A percentile compares a stretch with the other conserved stretches of the same genome.
Evolutionary conservation across 257 asterid species (phyloP).

Genomic region (Plantago ovata): DNA sequence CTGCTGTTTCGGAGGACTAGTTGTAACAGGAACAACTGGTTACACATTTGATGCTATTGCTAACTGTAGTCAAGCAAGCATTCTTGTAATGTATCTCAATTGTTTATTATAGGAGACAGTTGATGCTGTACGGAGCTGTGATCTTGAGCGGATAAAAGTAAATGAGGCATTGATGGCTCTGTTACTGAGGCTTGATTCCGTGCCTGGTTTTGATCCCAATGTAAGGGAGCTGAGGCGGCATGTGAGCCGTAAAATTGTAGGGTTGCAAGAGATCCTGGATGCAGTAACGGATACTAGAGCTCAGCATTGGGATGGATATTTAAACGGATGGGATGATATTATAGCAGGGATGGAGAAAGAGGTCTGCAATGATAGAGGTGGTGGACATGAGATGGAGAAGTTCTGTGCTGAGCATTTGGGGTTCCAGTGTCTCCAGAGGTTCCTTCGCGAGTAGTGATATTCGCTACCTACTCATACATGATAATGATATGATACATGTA

Average conservation of each 20-base stretch:
- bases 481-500: neutral
- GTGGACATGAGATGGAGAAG: slow-evolving; percentile 75
- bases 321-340: slow-evolving; percentile 85
- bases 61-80: neutral
- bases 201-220: slow-evolving; percentile 80
- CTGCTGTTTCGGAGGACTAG: too few species aligned
- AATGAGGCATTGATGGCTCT: slow-evolving; percentile 78
- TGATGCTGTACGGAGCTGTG: slow-evolving; percentile 75
- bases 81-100: neutral
- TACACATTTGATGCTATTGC: too few species aligned
- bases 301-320: slow-evolving; percentile 67
- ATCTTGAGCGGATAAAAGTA: slow-evolving; percentile 67
- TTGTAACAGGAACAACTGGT: too few species aligned
- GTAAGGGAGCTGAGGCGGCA: slow-evolving; percentile 87
- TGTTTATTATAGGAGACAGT: slow-evolving; percentile 72
- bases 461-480: slow-evolving; percentile 9
- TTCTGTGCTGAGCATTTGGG: slow-evolving; percentile 90
- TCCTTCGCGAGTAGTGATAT: slow-evolving; percentile 71
- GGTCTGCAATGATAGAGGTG: slow-evolving; percentile 59
- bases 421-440: slow-evolving; percentile 85
- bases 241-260: slow-evolving; percentile 80
- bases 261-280: slow-evolving; percentile 90
- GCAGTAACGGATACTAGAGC: slow-evolving; percentile 65
- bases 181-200: slow-evolving; percentile 71
- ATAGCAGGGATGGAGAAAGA: slow-evolving; percentile 60